phyloP scores from a whole-genome alignment of 352 stramenopile genomes.

The Pythium apleroticum region DNA sequence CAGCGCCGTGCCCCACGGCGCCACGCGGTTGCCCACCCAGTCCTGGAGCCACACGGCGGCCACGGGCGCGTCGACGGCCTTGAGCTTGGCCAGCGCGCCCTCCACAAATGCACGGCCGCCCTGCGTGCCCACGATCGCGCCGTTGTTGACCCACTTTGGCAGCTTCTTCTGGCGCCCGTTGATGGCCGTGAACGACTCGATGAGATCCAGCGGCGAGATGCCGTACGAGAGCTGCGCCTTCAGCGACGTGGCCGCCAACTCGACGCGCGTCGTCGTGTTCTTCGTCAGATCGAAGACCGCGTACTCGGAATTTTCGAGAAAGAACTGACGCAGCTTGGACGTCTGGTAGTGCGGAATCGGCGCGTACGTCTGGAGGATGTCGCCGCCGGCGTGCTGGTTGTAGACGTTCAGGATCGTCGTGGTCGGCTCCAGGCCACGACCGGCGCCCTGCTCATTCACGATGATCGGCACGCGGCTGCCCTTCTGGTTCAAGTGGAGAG shows the following conservation, averaged over 20 bases:
- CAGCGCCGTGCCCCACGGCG: slow-evolving; percentile 15
- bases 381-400: slow-evolving; percentile 19
- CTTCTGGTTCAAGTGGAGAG: slow-evolving; percentile 13
- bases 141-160: slow-evolving; percentile 12
- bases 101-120: slow-evolving; percentile 18
- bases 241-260: slow-evolving; percentile 8
- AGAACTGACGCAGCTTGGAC: slow-evolving; percentile 14
- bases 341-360: slow-evolving; percentile 22
- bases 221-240: slow-evolving; percentile 14
- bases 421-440: slow-evolving; percentile 13
- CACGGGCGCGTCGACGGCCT: slow-evolving; percentile 12
- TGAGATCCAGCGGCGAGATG: slow-evolving; percentile 6
- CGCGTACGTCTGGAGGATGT: slow-evolving; percentile 16
- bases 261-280: slow-evolving; percentile 15
- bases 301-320: slow-evolving; percentile 20
- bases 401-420: slow-evolving; percentile 8
- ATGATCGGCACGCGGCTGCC: slow-evolving; percentile 17
- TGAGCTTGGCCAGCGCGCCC: slow-evolving; percentile 15
- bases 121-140: slow-evolving; percentile 19
- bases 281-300: slow-evolving; percentile 20
- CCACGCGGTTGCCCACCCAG: slow-evolving; percentile 17
- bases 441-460: slow-evolving; percentile 17
- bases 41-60: slow-evolving; percentile 20
- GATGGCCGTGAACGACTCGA: slow-evolving; percentile 11
- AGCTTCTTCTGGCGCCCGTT: slow-evolving; percentile 13